Evolutionary conservation across 1,139 yeast species (phyloP), one percentile per base, ranked within the genome.

Genomic region (Taphrina pruni): DNA sequence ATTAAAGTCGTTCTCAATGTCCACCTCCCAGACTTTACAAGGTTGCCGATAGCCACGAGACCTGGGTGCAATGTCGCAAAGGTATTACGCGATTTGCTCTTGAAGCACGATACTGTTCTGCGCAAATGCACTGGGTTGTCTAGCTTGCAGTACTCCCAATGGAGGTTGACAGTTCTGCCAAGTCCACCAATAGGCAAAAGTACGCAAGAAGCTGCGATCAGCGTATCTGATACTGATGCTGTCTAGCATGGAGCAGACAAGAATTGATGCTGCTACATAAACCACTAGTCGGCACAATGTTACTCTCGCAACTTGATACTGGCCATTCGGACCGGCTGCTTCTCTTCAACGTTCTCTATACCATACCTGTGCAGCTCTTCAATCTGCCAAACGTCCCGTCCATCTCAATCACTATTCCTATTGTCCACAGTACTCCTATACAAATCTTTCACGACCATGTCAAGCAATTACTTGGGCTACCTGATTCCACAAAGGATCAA

Each of bases 321-420:
- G n/a, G 26, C 14, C 20, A 26, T 20, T 7, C 43, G 21, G 12
- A 12, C n/a, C 17, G 21, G n/a, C 66, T 55, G 45, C 51, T 26
- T 9, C 45, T 62, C n/a, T 56, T 64, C 43, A 58, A 64, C 36
- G 67, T 48, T 20, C 56, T 55, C 46, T 54, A 54, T 7, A 64
- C 67, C 38, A n/a, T 45, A 14, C 67, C 46, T 17, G 38, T 64
- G 17, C 55, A 54, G 35, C 41, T 54, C 20, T 20, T 21, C 11
- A 55, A 64, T 17, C 11, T 64, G 17, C 67, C 67, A 12, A 39
- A 62, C 17, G 35, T 36, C n/a, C 54, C 66, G 8, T 14, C 39
- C 11, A 38, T 20, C 12, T 26, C 35, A 7, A 52, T 62, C 14
- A 38, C 58, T 21, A 54, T 62, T 35, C 66, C 66, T 21, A 32